phyloP scores from a whole-genome alignment of 495 filamentous ascomycete genomes.

The Talaromyces proteolyticus region DNA sequence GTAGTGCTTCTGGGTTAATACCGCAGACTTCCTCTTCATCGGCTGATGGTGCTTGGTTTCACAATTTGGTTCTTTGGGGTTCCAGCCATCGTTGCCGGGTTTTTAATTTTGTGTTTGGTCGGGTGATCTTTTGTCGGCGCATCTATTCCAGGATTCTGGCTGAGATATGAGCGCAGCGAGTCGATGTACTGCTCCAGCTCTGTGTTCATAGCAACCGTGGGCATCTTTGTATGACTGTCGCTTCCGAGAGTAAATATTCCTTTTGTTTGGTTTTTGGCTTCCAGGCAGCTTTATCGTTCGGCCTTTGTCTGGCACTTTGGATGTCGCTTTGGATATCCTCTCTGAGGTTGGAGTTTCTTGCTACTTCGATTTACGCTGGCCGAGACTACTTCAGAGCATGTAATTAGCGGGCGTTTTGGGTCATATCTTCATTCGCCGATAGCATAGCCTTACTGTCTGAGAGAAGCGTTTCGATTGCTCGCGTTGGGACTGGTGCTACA shows the following conservation, averaged over 20 bases:
- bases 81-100: background rate
- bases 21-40: background rate
- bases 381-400: background rate
- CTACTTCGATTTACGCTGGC: background rate
- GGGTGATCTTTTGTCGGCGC: background rate
- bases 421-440: background rate
- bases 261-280: background rate
- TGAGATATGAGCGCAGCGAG: slow-evolving; percentile 23
- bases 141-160: slow-evolving; percentile 2
- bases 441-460: background rate
- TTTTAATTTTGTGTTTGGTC: background rate
- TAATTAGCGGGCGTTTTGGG: background rate
- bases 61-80: background rate
- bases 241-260: background rate
- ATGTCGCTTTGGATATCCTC: background rate
- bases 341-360: background rate
- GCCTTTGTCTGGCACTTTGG: background rate
- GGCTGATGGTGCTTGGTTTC: background rate
- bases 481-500: background rate
- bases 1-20: slow-evolving; percentile 36
- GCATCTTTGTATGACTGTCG: slow-evolving; percentile 10
- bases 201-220: slow-evolving; percentile 24
- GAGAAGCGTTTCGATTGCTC: background rate
- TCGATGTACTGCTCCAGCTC: slow-evolving; percentile 25
- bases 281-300: background rate